phyloP scores from a whole-genome alignment of 164 flowering plant genomes.

The Cinnamomum micranthum region DNA sequence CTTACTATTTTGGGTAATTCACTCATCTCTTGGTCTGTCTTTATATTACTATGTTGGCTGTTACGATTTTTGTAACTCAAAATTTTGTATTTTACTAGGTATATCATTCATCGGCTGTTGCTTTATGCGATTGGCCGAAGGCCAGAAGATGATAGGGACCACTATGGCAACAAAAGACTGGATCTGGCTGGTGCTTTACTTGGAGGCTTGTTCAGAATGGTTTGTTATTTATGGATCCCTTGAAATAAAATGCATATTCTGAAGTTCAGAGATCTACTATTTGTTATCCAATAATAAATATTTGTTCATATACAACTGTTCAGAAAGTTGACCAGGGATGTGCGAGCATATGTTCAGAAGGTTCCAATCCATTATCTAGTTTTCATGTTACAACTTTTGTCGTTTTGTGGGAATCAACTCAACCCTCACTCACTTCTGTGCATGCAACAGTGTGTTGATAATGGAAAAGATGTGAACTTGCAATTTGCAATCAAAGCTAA shows the following conservation, averaged over 20 bases:
- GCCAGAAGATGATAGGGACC: conserved; percentile 98
- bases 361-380: conserved; percentile 21
- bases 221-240: conserved; percentile 23
- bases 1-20: conserved; percentile 89
- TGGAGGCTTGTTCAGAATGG: conserved; percentile 94
- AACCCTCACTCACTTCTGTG: conserved; percentile 11
- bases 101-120: conserved; percentile 89
- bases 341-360: conserved; percentile 89
- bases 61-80: neutral
- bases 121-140: conserved; percentile 94
- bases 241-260: neutral
- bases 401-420: conserved; percentile 3
- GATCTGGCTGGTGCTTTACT: conserved; percentile 99
- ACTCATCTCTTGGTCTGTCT: neutral
- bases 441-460: conserved; percentile 81
- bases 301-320: conserved; percentile 57
- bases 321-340: conserved; percentile 97
- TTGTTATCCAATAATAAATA: neutral
- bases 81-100: conserved; percentile 35
- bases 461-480: conserved; percentile 91
- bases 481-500: conserved; percentile 98
- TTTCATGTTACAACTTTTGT: neutral
- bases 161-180: conserved; percentile 94
- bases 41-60: conserved; percentile 4
- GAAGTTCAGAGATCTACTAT: neutral